These are phyloP conservation scores for Rubia tinctorum DNA, from an alignment of 305 asterid genomes.

Conservation along the genomic window DNA sequence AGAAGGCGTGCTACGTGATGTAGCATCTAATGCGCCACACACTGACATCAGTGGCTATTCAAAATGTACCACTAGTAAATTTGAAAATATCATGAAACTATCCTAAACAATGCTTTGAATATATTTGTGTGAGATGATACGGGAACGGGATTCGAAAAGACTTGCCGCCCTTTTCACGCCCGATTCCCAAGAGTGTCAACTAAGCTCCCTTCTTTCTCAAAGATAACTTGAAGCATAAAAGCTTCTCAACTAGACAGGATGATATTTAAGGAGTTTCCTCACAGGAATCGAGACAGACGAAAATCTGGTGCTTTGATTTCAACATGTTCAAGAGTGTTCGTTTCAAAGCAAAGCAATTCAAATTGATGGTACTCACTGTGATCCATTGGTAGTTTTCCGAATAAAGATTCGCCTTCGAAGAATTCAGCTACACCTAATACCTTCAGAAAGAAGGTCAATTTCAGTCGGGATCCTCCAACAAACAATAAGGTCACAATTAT, in stretches of 20 bases:
- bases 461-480: background rate
- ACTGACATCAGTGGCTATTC: background rate
- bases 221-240: background rate
- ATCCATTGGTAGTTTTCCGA: constrained; percentile 45
- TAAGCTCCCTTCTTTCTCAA: background rate
- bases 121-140: background rate
- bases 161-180: background rate
- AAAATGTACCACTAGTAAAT: background rate
- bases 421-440: constrained; percentile 26
- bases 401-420: constrained; percentile 3
- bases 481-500: background rate
- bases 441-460: constrained; percentile 8
- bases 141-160: background rate
- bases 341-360: constrained; percentile 4
- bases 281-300: background rate
- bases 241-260: background rate
- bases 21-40: background rate
- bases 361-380: constrained; percentile 43
- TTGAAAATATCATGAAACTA: background rate
- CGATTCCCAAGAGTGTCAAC: background rate
- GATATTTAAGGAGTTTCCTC: background rate
- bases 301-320: background rate
- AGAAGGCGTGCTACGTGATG: background rate
- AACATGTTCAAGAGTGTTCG: background rate
- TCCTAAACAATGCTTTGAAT: background rate